Conservation (phyloP, 2,329 filamentous ascomycete genomes). For the Raffaelea deltoideospora region DNA sequence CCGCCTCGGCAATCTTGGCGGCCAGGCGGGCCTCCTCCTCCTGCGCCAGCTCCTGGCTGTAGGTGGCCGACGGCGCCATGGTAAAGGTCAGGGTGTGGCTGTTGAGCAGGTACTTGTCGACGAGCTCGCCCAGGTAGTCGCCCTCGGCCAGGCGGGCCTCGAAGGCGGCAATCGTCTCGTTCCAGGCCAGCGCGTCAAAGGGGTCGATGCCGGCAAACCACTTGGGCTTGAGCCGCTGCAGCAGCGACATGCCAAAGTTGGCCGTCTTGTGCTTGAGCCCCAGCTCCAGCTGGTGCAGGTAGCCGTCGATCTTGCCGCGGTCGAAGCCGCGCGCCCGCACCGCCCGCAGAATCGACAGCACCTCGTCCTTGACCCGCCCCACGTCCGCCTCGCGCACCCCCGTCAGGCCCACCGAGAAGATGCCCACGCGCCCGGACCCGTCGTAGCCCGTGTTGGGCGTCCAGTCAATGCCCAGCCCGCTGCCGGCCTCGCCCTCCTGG, state of each 20-base stretch:
- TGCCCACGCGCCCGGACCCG: slow-evolving; percentile 55
- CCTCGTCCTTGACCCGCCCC: slow-evolving; percentile 56
- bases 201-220: slow-evolving; percentile 96
- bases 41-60: slow-evolving; percentile 54
- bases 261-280: slow-evolving; percentile 91
- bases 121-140: slow-evolving; percentile 66
- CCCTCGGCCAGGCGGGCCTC: slow-evolving; percentile 60
- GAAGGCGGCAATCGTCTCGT: slow-evolving; percentile 73
- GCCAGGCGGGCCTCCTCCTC: slow-evolving; percentile 68
- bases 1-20: slow-evolving; percentile 55
- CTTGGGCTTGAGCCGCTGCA: slow-evolving; percentile 75
- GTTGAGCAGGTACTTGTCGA: slow-evolving; percentile 83
- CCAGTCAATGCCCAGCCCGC: slow-evolving; percentile 86
- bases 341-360: slow-evolving; percentile 58
- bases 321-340: slow-evolving; percentile 68
- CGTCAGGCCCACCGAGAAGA: slow-evolving; percentile 82
- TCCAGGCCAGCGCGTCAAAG: slow-evolving; percentile 83
- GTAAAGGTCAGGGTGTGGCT: slow-evolving; percentile 82
- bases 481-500: no score
- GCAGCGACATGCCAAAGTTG: slow-evolving; percentile 79
- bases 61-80: slow-evolving; percentile 73
- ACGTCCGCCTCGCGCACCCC: slow-evolving; percentile 77
- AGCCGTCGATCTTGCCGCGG: slow-evolving; percentile 77
- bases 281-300: slow-evolving; percentile 88
- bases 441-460: slow-evolving; percentile 92